A percentile compares a stretch with the other conserved stretches of the same genome.
These are phyloP conservation scores for Globisporangium echinulatum DNA, from an alignment of 352 stramenopile species.

Conservation along the genomic window DNA sequence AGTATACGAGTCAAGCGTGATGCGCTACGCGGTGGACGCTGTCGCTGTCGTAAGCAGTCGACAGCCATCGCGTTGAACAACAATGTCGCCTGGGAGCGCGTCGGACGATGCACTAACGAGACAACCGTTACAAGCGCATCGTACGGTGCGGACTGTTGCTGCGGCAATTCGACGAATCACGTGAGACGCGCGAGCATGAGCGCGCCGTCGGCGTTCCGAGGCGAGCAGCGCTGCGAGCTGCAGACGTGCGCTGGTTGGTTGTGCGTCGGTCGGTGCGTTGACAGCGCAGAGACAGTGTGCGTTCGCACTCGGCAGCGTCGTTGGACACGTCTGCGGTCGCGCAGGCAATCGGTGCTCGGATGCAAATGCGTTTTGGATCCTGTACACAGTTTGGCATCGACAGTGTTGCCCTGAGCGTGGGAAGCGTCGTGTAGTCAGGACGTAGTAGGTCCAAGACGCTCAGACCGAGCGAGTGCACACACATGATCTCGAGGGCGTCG, in stretches of 20 bases:
- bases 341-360: background rate
- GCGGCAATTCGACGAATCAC: too few species aligned
- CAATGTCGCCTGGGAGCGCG: background rate
- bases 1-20: background rate
- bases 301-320: slow-evolving; percentile 28
- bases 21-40: too few species aligned
- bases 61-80: slow-evolving; percentile 5
- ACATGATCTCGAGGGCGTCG: slow-evolving; percentile 72
- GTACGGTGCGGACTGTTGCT: too few species aligned
- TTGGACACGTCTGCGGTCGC: slow-evolving; percentile 37
- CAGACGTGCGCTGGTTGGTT: too few species aligned
- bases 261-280: background rate
- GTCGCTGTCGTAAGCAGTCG: too few species aligned
- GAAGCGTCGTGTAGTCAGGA: too few species aligned
- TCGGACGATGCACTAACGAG: too few species aligned
- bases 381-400: slow-evolving; percentile 8
- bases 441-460: background rate
- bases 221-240: background rate
- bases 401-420: too few species aligned
- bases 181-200: too few species aligned
- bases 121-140: too few species aligned
- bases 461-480: slow-evolving; percentile 6
- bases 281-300: too few species aligned
- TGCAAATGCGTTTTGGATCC: slow-evolving; percentile 41
- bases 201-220: slow-evolving; percentile 1